phyloP scores from a whole-genome alignment of 371 early-diverging fungal genomes.

The Mucor piriformis region DNA sequence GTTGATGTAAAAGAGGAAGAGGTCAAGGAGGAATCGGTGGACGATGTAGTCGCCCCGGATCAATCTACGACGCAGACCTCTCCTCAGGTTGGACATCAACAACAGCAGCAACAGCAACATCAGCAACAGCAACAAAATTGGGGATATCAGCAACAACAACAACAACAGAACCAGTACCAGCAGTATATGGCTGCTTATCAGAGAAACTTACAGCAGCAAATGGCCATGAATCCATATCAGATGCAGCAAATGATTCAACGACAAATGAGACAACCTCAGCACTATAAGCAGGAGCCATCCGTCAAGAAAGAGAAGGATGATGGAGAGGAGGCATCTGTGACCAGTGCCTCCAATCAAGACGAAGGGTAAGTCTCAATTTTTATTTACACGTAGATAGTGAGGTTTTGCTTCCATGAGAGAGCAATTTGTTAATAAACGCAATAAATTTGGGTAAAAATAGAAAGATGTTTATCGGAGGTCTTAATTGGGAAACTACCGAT shows the following conservation, averaged over 20 bases:
- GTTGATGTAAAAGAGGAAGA: constrained; percentile 6
- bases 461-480: constrained; percentile 92
- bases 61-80: not conserved
- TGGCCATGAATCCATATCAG: constrained; percentile 34
- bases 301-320: not conserved
- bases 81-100: not conserved
- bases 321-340: constrained; percentile 17
- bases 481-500: constrained; percentile 92
- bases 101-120: constrained; percentile 14
- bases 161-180: constrained; percentile 24
- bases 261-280: constrained; percentile 31
- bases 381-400: constrained; percentile 9
- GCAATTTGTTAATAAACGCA: not conserved
- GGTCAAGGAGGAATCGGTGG: constrained; percentile 1
- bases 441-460: constrained; percentile 41
- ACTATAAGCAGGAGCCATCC: constrained; percentile 21
- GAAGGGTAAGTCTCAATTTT: constrained; percentile 54
- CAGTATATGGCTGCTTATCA: constrained; percentile 37
- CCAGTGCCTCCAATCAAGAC: constrained; percentile 49
- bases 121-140: constrained; percentile 1
- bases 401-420: not conserved
- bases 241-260: constrained; percentile 44
- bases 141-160: constrained; percentile 15
- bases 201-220: constrained; percentile 35
- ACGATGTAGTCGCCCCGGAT: not conserved